phyloP scores from a whole-genome alignment of 345 rosid species.

The Raphanus sativus region DNA sequence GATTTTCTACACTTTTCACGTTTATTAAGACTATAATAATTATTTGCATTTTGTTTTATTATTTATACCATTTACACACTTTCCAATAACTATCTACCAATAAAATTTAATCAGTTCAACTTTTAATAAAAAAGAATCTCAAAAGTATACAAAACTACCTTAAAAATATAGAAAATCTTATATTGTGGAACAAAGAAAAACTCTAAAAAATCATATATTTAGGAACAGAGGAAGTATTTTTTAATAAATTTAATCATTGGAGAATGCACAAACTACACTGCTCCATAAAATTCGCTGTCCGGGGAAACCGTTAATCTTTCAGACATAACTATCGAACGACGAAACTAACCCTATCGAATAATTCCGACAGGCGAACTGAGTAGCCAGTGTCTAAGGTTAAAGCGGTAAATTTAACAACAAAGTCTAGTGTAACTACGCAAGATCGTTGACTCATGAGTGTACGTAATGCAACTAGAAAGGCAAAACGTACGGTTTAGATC shows the following conservation, averaged over 20 bases:
- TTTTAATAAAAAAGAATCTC: too few relatives aligned
- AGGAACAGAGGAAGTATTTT: too few relatives aligned
- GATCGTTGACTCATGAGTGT: constrained; percentile 14
- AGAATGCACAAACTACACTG: constrained; percentile 33
- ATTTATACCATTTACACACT: too few relatives aligned
- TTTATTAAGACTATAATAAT: too few relatives aligned
- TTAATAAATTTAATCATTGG: not conserved
- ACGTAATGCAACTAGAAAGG: constrained; percentile 29
- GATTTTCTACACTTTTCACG: too few relatives aligned
- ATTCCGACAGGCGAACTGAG: not conserved
- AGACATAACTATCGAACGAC: constrained; percentile 10
- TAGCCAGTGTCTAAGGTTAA: constrained; percentile 16
- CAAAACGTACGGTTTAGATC: constrained; percentile 62
- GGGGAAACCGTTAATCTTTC: constrained; percentile 44
- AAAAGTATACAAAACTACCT: too few relatives aligned
- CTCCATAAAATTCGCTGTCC: constrained; percentile 40
- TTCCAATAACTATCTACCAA: too few relatives aligned
- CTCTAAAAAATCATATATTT: too few relatives aligned
- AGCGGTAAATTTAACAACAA: constrained; percentile 24
- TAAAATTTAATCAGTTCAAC: too few relatives aligned
- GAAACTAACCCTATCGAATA: constrained; percentile 9
- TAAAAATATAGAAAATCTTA: too few relatives aligned
- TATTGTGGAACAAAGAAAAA: too few relatives aligned
- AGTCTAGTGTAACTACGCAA: constrained; percentile 27
- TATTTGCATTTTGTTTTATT: too few relatives aligned